These are phyloP conservation scores for Aechmea fasciata DNA, from an alignment of 176 grass and related monocot species.

Conservation along the genomic window DNA sequence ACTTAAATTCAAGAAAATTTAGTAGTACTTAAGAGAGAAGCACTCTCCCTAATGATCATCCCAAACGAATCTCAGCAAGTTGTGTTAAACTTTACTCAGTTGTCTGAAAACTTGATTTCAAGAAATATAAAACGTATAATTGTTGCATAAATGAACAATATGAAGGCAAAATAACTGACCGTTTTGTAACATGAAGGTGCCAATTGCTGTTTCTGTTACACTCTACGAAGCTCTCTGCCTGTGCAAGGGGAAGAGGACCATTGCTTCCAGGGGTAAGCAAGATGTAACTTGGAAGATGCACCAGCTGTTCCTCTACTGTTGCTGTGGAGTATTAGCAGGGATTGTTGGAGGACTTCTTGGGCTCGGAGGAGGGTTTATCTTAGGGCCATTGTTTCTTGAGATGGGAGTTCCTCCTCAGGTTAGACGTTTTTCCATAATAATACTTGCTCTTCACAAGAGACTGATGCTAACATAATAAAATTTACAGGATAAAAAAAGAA, in stretches of 20 bases:
- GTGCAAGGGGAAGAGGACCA: constrained; percentile 12
- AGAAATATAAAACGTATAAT: not conserved
- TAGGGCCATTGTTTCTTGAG: constrained; percentile 21
- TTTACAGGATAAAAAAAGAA: too few relatives aligned
- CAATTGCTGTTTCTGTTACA: constrained; percentile 15
- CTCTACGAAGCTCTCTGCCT: constrained; percentile 13
- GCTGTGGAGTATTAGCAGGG: constrained; percentile 21
- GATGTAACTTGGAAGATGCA: constrained; percentile 13
- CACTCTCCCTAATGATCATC: too few relatives aligned
- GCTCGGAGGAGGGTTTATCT: constrained; percentile 21
- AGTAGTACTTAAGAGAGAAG: too few relatives aligned
- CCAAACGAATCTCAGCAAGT: too few relatives aligned
- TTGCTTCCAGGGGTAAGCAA: constrained; percentile 15
- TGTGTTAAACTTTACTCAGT: too few relatives aligned
- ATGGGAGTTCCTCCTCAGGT: constrained; percentile 30
- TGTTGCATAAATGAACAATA: not conserved
- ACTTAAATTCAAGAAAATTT: too few relatives aligned
- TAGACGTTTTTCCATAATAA: not conserved
- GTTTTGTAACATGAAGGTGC: constrained; percentile 9
- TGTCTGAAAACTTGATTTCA: not conserved
- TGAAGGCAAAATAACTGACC: not conserved
- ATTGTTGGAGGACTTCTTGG: constrained; percentile 28
- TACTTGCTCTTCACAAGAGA: too few relatives aligned
- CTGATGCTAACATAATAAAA: too few relatives aligned
- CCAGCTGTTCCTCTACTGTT: constrained; percentile 13